Conservation (phyloP, 2,329 filamentous ascomycete species). For the Penicillium italicum region DNA sequence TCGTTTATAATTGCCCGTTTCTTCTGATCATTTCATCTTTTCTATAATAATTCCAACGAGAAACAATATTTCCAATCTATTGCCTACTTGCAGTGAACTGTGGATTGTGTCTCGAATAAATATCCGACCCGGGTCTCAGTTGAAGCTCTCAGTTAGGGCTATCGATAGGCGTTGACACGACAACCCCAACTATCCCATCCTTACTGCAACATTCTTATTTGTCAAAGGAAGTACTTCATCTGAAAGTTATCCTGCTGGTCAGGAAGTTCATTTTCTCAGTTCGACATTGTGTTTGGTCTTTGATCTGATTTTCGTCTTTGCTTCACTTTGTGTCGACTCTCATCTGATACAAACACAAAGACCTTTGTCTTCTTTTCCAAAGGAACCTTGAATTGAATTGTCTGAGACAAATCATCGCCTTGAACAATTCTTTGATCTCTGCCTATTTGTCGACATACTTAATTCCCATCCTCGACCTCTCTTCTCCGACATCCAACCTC, state of each 20-base stretch:
- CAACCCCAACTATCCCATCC: conserved; percentile 38
- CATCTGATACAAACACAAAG: conserved; percentile 3
- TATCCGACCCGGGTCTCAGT: conserved; percentile 22
- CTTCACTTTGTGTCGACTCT: conserved; percentile 1
- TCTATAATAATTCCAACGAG: conserved; percentile 10
- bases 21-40: background rate
- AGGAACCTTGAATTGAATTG: background rate
- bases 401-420: background rate
- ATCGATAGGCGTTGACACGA: conserved; percentile 37
- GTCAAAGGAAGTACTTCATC: conserved; percentile 16
- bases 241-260: conserved; percentile 28
- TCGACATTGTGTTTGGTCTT: background rate
- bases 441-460: background rate
- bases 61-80: conserved; percentile 14
- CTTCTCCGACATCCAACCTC: conserved; percentile 15
- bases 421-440: background rate
- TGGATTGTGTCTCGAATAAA: conserved; percentile 23
- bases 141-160: conserved; percentile 24
- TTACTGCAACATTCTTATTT: conserved; percentile 32
- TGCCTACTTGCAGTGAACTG: conserved; percentile 11
- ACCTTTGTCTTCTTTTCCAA: background rate
- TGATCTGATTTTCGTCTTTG: background rate
- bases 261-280: conserved; percentile 15
- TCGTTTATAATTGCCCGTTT: conserved; percentile 15
- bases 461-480: conserved; percentile 1